Evolutionary conservation across 192 early-diverging fungal genomes (phyloP).

Genomic region (Coemansia sp.): DNA sequence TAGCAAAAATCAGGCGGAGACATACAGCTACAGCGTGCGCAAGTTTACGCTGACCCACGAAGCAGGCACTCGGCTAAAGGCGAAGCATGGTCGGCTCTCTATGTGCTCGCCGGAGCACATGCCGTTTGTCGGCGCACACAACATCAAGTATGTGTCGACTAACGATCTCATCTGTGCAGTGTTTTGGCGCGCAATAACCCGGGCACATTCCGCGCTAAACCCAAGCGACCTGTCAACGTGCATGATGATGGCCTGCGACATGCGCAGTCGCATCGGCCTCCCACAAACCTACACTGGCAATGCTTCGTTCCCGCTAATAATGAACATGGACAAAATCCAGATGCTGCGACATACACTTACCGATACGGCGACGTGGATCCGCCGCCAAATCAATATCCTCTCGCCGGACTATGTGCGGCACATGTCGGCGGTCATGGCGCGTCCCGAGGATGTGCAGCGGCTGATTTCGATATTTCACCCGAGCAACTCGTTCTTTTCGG

Average conservation of each 20-base stretch:
- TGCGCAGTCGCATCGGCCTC: constrained; percentile 24
- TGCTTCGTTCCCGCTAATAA: constrained; percentile 35
- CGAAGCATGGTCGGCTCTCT: constrained; percentile 4
- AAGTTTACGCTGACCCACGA: constrained; percentile 12
- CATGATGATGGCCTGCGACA: constrained; percentile 42
- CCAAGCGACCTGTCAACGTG: constrained; percentile 38
- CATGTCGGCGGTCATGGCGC: constrained; percentile 21
- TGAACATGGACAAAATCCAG: constrained; percentile 18
- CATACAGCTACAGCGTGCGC: background rate
- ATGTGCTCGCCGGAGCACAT: constrained; percentile 5
- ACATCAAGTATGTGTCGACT: constrained; percentile 26
- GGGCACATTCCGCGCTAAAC: constrained; percentile 9
- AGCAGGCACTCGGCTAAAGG: constrained; percentile 15
- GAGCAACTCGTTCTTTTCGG: constrained; percentile 32
- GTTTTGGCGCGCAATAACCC: constrained; percentile 46
- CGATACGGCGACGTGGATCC: constrained; percentile 36
- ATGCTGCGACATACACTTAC: constrained; percentile 19
- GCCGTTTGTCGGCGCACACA: background rate
- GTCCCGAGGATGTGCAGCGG: constrained; percentile 2
- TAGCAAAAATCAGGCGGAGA: background rate
- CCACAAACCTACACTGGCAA: constrained; percentile 35
- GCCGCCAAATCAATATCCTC: constrained; percentile 12
- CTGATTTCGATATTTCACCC: constrained; percentile 30
- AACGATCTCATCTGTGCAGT: constrained; percentile 32
- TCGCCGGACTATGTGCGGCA: constrained; percentile 8